phyloP scores from a whole-genome alignment of 1,284 basidiomycete species.

The Trichosporon sp. region DNA sequence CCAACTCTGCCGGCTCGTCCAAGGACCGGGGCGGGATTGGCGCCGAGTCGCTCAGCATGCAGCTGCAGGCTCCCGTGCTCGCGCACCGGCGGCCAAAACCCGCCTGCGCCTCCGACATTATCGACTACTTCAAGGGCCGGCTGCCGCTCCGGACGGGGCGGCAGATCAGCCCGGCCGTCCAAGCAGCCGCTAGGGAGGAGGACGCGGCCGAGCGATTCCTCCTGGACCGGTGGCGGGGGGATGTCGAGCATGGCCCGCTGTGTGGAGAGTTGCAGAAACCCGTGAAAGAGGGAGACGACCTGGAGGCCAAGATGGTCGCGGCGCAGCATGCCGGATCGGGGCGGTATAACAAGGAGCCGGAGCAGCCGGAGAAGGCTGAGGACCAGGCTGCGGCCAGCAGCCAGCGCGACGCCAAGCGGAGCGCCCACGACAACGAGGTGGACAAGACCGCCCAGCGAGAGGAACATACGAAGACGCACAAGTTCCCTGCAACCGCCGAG shows the following conservation, averaged over 20 bases:
- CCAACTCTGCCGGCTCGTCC: constrained; percentile 85
- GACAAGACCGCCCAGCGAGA: constrained; percentile 19
- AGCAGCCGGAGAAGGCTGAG: constrained; percentile 7
- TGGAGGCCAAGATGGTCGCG: constrained; percentile 30
- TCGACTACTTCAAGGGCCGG: constrained; percentile 62
- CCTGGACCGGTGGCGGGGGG: constrained; percentile 35
- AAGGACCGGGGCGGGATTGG: constrained; percentile 78
- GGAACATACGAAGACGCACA: constrained; percentile 4
- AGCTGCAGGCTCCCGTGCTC: constrained; percentile 79
- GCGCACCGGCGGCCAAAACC: constrained; percentile 77
- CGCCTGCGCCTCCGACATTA: constrained; percentile 69
- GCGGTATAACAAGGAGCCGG: background rate
- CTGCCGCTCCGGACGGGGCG: constrained; percentile 33
- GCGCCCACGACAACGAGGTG: constrained; percentile 11
- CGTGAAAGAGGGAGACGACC: background rate
- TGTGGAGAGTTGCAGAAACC: constrained; percentile 33
- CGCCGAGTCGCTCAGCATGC: constrained; percentile 79
- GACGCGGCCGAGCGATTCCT: constrained; percentile 38
- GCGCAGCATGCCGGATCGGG: constrained; percentile 20
- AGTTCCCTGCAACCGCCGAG: background rate
- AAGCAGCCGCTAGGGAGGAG: constrained; percentile 34
- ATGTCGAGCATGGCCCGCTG: constrained; percentile 43
- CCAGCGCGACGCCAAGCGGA: background rate
- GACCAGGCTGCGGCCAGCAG: background rate
- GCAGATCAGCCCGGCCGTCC: background rate